A percentile compares a stretch with the other conserved stretches of the same genome.
Evolutionary conservation across 2,329 filamentous ascomycete genomes (phyloP).

Genomic region (Penicillium sp.): DNA sequence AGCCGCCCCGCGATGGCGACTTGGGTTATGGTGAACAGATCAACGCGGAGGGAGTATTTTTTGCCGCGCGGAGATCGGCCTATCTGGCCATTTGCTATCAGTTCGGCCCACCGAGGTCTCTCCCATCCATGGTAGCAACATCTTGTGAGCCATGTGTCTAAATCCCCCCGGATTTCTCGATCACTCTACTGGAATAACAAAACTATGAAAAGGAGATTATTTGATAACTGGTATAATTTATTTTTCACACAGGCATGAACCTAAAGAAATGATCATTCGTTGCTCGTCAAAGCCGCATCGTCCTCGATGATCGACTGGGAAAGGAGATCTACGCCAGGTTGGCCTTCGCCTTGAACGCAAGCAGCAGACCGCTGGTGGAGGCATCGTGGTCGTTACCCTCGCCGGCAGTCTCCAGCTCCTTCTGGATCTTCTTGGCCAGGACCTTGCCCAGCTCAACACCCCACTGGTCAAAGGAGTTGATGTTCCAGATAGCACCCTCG

Average conservation of each 20-base stretch:
- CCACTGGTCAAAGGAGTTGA: constrained; percentile 99
- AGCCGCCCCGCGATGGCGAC: constrained; percentile 19
- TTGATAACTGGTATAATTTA: not conserved
- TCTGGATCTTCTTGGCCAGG: constrained; percentile 86
- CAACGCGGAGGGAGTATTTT: constrained; percentile 17
- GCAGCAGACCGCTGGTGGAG: constrained; percentile 86
- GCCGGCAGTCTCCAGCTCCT: constrained; percentile 77
- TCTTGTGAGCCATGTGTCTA: not conserved
- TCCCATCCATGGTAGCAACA: not conserved
- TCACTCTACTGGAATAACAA: too few species aligned
- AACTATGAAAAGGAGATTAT: too few species aligned
- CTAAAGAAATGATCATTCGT: constrained; percentile 20
- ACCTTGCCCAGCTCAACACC: constrained; percentile 98
- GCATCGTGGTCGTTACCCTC: constrained; percentile 77
- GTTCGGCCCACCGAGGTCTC: not conserved
- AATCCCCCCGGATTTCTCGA: too few species aligned
- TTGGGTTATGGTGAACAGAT: constrained; percentile 13
- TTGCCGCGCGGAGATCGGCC: constrained; percentile 12
- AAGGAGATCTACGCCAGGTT: constrained; percentile 42
- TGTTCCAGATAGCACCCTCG: constrained; percentile 97
- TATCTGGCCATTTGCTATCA: not conserved
- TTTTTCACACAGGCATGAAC: constrained; percentile 1
- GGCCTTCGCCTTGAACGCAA: constrained; percentile 84
- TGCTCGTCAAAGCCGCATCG: constrained; percentile 28
- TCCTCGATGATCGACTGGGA: constrained; percentile 9